Percentiles rank a stretch among this genome's conserved stretches.
phyloP scores from a whole-genome alignment of 2,329 filamentous ascomycete species.

The Didymella pomorum region DNA sequence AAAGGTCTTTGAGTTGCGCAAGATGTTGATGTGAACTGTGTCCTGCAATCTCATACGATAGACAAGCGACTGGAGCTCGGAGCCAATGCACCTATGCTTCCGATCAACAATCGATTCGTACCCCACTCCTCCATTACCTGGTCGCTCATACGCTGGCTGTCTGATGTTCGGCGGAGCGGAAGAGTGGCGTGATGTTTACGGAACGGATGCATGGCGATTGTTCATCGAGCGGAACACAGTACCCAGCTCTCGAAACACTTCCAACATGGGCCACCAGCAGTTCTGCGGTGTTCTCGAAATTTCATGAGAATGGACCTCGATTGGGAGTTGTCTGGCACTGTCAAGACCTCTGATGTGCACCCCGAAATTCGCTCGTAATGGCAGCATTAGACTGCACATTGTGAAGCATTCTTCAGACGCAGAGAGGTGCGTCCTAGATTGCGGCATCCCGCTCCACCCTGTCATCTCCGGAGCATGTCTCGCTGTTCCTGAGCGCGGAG shows the following conservation, averaged over 20 bases:
- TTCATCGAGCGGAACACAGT: constrained; percentile 9
- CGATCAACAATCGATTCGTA: not conserved
- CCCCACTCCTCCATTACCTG: constrained; percentile 11
- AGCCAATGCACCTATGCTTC: not conserved
- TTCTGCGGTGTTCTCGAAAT: not conserved
- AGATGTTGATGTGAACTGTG: not conserved
- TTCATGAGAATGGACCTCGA: not conserved
- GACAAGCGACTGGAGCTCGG: not conserved
- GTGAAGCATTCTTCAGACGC: not conserved
- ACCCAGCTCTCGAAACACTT: not conserved
- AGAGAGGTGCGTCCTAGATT: not conserved
- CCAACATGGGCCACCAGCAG: not conserved
- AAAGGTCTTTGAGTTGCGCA: not conserved
- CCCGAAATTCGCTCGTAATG: no score
- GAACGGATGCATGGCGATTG: constrained; percentile 9
- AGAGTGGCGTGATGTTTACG: constrained; percentile 16
- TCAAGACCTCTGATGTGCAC: no score
- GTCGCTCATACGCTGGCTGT: not conserved
- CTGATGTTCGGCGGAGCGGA: constrained; percentile 7
- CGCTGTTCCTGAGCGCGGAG: not conserved
- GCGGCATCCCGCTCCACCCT: constrained; percentile 11
- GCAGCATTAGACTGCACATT: not conserved
- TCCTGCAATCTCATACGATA: not conserved
- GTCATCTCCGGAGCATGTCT: not conserved
- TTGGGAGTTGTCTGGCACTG: not conserved